Conservation (phyloP, 495 filamentous ascomycete species). For the Lasiosphaeriaceae sp. region DNA sequence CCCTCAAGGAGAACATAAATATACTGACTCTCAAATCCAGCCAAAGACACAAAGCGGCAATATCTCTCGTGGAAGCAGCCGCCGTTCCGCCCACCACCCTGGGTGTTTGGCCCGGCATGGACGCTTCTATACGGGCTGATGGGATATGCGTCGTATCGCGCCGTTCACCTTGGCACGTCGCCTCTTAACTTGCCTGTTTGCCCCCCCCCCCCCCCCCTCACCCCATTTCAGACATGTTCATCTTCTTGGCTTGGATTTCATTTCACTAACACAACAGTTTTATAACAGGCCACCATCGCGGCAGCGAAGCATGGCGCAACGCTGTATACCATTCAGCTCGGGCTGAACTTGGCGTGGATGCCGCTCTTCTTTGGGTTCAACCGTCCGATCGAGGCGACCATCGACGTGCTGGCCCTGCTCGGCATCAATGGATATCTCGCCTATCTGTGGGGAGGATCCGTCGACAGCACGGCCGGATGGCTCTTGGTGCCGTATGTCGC, state of each 20-base stretch:
- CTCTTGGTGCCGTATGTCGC: slow-evolving; percentile 70
- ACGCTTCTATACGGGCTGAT: slow-evolving; percentile 81
- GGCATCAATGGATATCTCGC: slow-evolving; percentile 67
- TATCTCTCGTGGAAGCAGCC: slow-evolving; percentile 74
- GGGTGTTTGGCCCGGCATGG: slow-evolving; percentile 83
- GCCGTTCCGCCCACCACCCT: slow-evolving; percentile 71
- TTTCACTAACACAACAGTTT: neutral
- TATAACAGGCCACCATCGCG: slow-evolving; percentile 8
- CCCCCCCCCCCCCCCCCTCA: neutral
- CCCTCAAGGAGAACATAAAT: slow-evolving; percentile 3
- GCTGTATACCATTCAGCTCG: slow-evolving; percentile 80
- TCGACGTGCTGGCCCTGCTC: slow-evolving; percentile 68
- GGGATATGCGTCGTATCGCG: slow-evolving; percentile 81
- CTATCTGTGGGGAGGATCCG: slow-evolving; percentile 62
- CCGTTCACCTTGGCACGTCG: slow-evolving; percentile 51
- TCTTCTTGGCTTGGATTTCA: too few relatives aligned
- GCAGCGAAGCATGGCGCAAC: slow-evolving; percentile 58
- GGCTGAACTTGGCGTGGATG: slow-evolving; percentile 85
- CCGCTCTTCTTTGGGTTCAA: slow-evolving; percentile 80
- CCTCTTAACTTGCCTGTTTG: slow-evolving; percentile 25
- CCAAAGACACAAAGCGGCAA: slow-evolving; percentile 45
- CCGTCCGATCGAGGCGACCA: slow-evolving; percentile 66
- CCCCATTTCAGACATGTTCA: too few relatives aligned
- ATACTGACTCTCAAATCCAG: slow-evolving; percentile 18
- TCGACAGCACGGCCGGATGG: slow-evolving; percentile 69